Conservation (phyloP, 805 yeast species). For the Crinitomyces ghanaensis region DNA sequence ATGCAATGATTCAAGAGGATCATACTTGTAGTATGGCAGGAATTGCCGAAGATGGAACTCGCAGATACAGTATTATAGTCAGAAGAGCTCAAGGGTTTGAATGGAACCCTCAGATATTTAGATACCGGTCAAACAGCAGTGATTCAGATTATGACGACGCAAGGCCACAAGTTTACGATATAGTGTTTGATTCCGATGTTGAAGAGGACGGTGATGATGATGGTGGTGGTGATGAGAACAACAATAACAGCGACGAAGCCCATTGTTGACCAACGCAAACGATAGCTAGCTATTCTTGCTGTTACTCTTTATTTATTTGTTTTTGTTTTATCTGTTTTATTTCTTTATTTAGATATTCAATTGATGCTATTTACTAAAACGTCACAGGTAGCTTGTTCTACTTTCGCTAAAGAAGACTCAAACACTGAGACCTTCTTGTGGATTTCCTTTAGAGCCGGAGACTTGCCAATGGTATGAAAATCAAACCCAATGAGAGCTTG, state of each 20-base stretch:
- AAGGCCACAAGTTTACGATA: conserved; percentile 16
- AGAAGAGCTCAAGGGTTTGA: conserved; percentile 21
- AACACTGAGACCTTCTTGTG: conserved; percentile 12
- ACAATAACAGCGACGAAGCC: background rate
- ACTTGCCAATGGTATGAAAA: conserved; percentile 1
- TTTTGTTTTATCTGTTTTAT: background rate
- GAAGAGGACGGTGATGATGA: conserved; percentile 16
- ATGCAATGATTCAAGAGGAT: conserved; percentile 19
- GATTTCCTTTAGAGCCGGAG: conserved; percentile 8
- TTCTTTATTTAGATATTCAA: background rate
- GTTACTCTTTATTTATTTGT: conserved; percentile 1
- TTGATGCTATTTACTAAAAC: background rate
- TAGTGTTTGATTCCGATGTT: conserved; percentile 13
- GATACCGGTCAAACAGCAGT: conserved; percentile 10
- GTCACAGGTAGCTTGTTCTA: conserved; percentile 16
- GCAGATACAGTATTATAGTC: conserved; percentile 16
- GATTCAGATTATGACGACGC: conserved; percentile 8
- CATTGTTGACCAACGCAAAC: background rate
- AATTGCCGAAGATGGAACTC: conserved; percentile 15
- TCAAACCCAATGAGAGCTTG: conserved; percentile 7
- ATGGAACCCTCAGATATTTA: conserved; percentile 24
- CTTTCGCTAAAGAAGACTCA: conserved; percentile 14
- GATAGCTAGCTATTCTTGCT: background rate
- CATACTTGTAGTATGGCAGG: conserved; percentile 17
- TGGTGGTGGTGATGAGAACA: conserved; percentile 1